Percentiles rank a stretch among this genome's conserved stretches.
Evolutionary conservation across 371 early-diverging fungal species (phyloP).

Genomic region (Choanephora cucurbitarum): DNA sequence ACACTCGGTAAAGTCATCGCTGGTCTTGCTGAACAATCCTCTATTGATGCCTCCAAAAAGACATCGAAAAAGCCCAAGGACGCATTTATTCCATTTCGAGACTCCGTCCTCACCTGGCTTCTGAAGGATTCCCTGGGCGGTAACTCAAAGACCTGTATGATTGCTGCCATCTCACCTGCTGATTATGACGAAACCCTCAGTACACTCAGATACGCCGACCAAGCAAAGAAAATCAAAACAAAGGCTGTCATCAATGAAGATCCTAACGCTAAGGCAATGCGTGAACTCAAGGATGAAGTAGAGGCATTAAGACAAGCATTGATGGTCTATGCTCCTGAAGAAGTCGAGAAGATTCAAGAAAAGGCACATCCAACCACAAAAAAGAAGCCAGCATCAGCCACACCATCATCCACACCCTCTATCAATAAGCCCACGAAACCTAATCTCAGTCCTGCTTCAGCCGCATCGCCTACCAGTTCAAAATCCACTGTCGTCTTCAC

Average conservation of each 20-base stretch:
- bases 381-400: background rate
- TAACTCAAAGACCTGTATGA: constrained; percentile 89
- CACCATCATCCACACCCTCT: background rate
- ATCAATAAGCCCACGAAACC: background rate
- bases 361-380: constrained; percentile 16
- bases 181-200: constrained; percentile 85
- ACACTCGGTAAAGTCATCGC: constrained; percentile 95
- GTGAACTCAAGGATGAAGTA: constrained; percentile 83
- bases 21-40: constrained; percentile 77
- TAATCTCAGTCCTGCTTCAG: constrained; percentile 5
- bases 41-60: constrained; percentile 31
- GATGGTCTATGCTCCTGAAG: constrained; percentile 56
- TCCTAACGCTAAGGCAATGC: constrained; percentile 73
- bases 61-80: constrained; percentile 52
- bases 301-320: constrained; percentile 64
- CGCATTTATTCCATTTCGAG: constrained; percentile 13
- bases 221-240: constrained; percentile 88
- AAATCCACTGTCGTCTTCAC: constrained; percentile 44
- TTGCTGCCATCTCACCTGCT: constrained; percentile 81
- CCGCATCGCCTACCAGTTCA: constrained; percentile 2
- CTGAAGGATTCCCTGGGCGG: constrained; percentile 91
- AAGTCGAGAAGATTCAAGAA: constrained; percentile 36
- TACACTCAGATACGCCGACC: constrained; percentile 91
- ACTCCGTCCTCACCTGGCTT: constrained; percentile 77
- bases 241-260: constrained; percentile 90